Evolutionary conservation across 768 basidiomycete species (phyloP).

Genomic region (Baorangia bicolor): DNA sequence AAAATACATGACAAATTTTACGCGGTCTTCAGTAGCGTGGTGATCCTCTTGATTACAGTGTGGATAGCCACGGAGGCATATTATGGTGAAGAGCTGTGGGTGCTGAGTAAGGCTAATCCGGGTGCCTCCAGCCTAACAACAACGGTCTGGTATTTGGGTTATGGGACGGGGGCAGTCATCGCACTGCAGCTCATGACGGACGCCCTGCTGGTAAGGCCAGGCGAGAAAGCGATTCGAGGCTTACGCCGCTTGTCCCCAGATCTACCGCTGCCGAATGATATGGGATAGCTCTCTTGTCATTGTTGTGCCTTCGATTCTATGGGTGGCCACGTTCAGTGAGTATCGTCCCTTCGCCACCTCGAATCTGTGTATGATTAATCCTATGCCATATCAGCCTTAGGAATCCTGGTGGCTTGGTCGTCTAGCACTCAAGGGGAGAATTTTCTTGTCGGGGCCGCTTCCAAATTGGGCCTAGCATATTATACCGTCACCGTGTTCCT

Average conservation of each 20-base stretch:
- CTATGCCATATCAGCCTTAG: conserved; percentile 2
- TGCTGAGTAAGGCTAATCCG: conserved; percentile 27
- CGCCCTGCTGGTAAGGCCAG: conserved; percentile 24
- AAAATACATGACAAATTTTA: conserved; percentile 12
- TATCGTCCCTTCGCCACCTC: not conserved
- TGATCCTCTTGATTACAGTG: conserved; percentile 30
- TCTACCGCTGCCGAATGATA: conserved; percentile 37
- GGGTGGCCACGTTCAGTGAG: conserved; percentile 14
- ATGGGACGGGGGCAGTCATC: conserved; percentile 21
- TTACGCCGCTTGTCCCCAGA: conserved; percentile 18
- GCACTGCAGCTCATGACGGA: conserved; percentile 34
- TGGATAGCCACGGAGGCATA: conserved; percentile 16
- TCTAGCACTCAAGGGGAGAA: not conserved
- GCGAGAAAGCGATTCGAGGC: conserved; percentile 4
- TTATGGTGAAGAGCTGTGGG: conserved; percentile 30
- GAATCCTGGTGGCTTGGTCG: not conserved
- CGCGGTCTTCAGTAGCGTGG: conserved; percentile 15
- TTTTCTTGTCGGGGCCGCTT: not conserved
- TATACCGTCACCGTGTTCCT: not conserved
- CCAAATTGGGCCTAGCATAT: conserved; percentile 2
- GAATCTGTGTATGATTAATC: not conserved
- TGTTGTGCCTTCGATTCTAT: conserved; percentile 14
- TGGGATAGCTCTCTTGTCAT: conserved; percentile 25
- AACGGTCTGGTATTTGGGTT: conserved; percentile 18
- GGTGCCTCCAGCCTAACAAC: conserved; percentile 27